These are phyloP conservation scores for Coemansia sp. DNA, from an alignment of 192 early-diverging fungal species.

Conservation along the genomic window DNA sequence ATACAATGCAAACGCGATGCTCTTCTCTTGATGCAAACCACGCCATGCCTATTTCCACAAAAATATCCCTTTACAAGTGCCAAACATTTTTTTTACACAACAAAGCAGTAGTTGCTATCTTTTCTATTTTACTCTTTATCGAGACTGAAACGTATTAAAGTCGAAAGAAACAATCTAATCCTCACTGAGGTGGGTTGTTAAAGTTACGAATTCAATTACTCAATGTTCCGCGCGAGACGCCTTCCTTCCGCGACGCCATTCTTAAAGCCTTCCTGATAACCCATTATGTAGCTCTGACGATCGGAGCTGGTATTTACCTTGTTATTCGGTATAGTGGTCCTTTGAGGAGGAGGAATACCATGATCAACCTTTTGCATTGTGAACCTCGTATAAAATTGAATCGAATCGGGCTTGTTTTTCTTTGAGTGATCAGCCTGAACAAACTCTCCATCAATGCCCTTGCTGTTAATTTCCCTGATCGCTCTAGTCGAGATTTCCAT, in stretches of 20 bases:
- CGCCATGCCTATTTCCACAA: too few relatives aligned
- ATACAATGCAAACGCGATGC: too few relatives aligned
- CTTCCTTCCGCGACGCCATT: slow-evolving; percentile 22
- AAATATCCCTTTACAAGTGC: too few relatives aligned
- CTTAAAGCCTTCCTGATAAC: slow-evolving; percentile 42
- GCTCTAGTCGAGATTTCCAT: slow-evolving; percentile 10
- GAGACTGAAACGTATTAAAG: too few relatives aligned
- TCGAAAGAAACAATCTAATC: neutral
- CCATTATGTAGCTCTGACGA: slow-evolving; percentile 15
- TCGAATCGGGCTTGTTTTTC: slow-evolving; percentile 37
- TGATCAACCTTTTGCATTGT: slow-evolving; percentile 22
- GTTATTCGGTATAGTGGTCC: slow-evolving; percentile 7
- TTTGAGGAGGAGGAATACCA: slow-evolving; percentile 3
- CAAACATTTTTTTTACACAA: too few relatives aligned
- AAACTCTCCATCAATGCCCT: slow-evolving; percentile 5
- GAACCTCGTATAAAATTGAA: slow-evolving; percentile 40
- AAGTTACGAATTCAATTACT: too few relatives aligned
- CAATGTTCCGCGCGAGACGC: neutral
- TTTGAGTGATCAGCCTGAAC: slow-evolving; percentile 9
- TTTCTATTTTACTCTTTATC: too few relatives aligned
- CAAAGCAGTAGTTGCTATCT: too few relatives aligned
- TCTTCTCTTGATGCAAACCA: too few relatives aligned
- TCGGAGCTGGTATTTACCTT: neutral
- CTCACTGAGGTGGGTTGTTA: too few relatives aligned
- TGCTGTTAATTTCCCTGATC: slow-evolving; percentile 19